A percentile compares a stretch with the other conserved stretches of the same genome.
These are phyloP conservation scores for Verbena officinalis DNA, from an alignment of 257 asterid genomes.

Conservation along the genomic window DNA sequence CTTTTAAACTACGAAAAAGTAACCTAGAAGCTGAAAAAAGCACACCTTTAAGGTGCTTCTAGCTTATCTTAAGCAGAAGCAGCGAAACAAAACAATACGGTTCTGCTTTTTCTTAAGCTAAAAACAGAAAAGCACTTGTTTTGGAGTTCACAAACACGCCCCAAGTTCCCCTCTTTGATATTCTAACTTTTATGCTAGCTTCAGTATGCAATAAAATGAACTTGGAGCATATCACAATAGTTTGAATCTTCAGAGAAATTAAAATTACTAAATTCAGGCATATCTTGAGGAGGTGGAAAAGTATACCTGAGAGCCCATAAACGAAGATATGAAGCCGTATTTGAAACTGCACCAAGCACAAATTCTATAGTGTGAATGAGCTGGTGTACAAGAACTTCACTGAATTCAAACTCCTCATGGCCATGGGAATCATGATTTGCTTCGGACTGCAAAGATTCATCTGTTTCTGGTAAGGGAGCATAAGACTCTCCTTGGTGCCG, in stretches of 20 bases:
- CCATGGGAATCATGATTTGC: conserved; percentile 73
- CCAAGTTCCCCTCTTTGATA: neutral
- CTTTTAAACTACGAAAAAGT: no score
- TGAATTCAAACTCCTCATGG: conserved; percentile 94
- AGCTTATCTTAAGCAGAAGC: no score
- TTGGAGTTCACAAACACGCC: no score
- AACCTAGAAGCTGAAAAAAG: no score
- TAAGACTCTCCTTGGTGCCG: conserved; percentile 91
- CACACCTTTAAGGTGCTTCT: no score
- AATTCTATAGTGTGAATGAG: conserved; percentile 97
- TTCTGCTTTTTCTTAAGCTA: no score
- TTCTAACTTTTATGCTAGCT: neutral
- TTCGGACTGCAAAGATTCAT: conserved; percentile 79
- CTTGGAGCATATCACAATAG: no score
- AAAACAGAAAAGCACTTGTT: no score
- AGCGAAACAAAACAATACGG: no score
- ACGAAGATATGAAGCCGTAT: conserved; percentile 99
- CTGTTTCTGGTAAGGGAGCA: conserved; percentile 69
- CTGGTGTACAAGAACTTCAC: conserved; percentile 95
- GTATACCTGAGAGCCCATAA: conserved; percentile 98
- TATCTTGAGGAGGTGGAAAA: conserved; percentile 23
- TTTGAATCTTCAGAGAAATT: conserved; percentile 8
- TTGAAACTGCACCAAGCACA: conserved; percentile 99
- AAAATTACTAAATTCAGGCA: conserved; percentile 16
- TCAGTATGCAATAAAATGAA: conserved; percentile 13